A percentile compares a stretch with the other conserved stretches of the same genome.
These are phyloP conservation scores for Epichloe aotearoae DNA, from an alignment of 2,329 filamentous ascomycete species.

Conservation along the genomic window DNA sequence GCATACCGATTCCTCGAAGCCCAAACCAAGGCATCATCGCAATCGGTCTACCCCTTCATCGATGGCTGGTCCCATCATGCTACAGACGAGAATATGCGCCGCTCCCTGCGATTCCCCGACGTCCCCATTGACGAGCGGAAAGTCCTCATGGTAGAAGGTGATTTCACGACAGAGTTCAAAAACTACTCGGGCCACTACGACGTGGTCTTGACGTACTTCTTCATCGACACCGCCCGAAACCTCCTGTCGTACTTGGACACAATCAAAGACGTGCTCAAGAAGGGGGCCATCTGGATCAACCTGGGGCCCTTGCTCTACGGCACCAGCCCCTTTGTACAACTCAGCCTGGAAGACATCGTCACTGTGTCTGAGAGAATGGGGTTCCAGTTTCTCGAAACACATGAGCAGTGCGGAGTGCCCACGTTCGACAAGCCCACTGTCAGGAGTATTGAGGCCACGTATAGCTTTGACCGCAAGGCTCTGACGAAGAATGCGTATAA, in stretches of 20 bases:
- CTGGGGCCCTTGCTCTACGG: conserved; percentile 43
- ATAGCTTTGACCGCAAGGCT: conserved; percentile 36
- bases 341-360: conserved; percentile 40
- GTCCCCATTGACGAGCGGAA: conserved; percentile 17
- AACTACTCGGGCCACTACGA: conserved; percentile 25
- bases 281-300: conserved; percentile 41
- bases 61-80: conserved; percentile 44
- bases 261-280: conserved; percentile 31
- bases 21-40: conserved; percentile 11
- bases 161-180: conserved; percentile 34
- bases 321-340: conserved; percentile 38
- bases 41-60: conserved; percentile 35
- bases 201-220: conserved; percentile 41
- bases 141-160: conserved; percentile 39
- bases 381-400: conserved; percentile 34
- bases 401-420: conserved; percentile 25
- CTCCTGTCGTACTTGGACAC: conserved; percentile 41
- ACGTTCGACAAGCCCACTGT: conserved; percentile 29
- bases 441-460: conserved; percentile 33
- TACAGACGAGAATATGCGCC: conserved; percentile 32
- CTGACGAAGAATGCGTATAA: conserved; percentile 39
- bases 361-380: conserved; percentile 33
- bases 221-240: conserved; percentile 48
- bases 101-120: conserved; percentile 33
- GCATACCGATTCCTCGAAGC: conserved; percentile 36